Conservation (phyloP, 176 grass and related monocot species). For the Pontederia paniculata region DNA sequence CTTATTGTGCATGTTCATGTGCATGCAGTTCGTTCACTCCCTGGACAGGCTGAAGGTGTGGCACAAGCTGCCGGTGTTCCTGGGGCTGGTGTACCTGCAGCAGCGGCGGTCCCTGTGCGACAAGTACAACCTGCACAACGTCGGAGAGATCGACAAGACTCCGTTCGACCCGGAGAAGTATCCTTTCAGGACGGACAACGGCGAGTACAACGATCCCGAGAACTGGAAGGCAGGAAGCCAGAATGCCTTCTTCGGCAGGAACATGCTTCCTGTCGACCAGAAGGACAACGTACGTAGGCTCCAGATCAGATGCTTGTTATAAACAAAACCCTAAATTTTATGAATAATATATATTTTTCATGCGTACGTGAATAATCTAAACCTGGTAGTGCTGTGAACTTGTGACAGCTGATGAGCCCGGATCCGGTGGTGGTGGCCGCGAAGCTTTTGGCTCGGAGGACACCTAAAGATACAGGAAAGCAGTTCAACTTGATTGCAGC, state of each 20-base stretch:
- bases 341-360: slow-evolving; percentile 13
- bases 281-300: slow-evolving; percentile 21
- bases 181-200: slow-evolving; percentile 29
- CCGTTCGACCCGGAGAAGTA: slow-evolving; percentile 29
- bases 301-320: background rate
- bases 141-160: slow-evolving; percentile 18
- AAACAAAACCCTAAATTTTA: slow-evolving; percentile 14
- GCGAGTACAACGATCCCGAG: slow-evolving; percentile 39
- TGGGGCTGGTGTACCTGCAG: slow-evolving; percentile 37
- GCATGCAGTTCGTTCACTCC: slow-evolving; percentile 38
- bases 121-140: slow-evolving; percentile 34
- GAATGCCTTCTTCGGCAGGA: slow-evolving; percentile 47
- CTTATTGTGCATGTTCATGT: background rate
- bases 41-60: slow-evolving; percentile 41
- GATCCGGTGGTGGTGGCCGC: slow-evolving; percentile 41
- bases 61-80: slow-evolving; percentile 41
- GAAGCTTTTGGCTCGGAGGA: slow-evolving; percentile 33
- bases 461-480: slow-evolving; percentile 44
- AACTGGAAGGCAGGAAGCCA: slow-evolving; percentile 33
- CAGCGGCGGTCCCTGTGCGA: slow-evolving; percentile 30
- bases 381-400: background rate
- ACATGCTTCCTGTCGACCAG: slow-evolving; percentile 39
- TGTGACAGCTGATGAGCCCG: slow-evolving; percentile 34
- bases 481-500: slow-evolving; percentile 53
- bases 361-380: too few relatives aligned